Conservation (phyloP, 495 filamentous ascomycete genomes). For the Penicillium cataractarum region DNA sequence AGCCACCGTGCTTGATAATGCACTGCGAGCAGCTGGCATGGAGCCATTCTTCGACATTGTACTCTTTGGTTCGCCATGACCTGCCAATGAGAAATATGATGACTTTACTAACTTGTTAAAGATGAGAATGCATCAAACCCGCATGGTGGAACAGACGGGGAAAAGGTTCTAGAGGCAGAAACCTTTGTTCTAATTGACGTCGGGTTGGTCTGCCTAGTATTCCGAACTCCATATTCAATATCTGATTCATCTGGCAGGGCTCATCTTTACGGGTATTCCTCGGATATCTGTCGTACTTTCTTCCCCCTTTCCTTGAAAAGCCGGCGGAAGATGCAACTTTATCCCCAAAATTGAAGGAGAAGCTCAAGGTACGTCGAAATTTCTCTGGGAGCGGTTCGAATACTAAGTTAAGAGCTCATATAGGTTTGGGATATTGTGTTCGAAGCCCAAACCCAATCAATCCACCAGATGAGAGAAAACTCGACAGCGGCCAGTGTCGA, state of each 20-base stretch:
- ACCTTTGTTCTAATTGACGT: slow-evolving; percentile 61
- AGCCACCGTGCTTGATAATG: slow-evolving; percentile 49
- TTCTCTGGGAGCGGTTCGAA: not conserved
- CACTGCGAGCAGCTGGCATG: slow-evolving; percentile 49
- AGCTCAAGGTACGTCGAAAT: slow-evolving; percentile 35
- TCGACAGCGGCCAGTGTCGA: slow-evolving; percentile 54
- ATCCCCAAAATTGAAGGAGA: slow-evolving; percentile 38
- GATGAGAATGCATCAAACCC: slow-evolving; percentile 57
- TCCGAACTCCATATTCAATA: not conserved
- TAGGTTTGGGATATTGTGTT: slow-evolving; percentile 55
- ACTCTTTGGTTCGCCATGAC: slow-evolving; percentile 42
- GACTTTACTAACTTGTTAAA: slow-evolving; percentile 3
- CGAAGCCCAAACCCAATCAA: slow-evolving; percentile 53
- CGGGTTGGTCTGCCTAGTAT: slow-evolving; percentile 34
- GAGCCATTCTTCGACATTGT: slow-evolving; percentile 61
- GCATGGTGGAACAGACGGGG: slow-evolving; percentile 56
- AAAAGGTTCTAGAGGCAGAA: slow-evolving; percentile 48
- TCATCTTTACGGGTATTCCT: slow-evolving; percentile 59
- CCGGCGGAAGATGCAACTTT: slow-evolving; percentile 13
- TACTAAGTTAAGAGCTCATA: not conserved
- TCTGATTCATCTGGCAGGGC: slow-evolving; percentile 37
- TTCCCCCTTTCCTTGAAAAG: slow-evolving; percentile 43
- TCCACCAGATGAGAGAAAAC: slow-evolving; percentile 43
- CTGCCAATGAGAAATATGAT: not conserved
- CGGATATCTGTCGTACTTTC: slow-evolving; percentile 61